Evolutionary conservation across 305 asterid genomes (phyloP).

Genomic region (Lippia alba): DNA sequence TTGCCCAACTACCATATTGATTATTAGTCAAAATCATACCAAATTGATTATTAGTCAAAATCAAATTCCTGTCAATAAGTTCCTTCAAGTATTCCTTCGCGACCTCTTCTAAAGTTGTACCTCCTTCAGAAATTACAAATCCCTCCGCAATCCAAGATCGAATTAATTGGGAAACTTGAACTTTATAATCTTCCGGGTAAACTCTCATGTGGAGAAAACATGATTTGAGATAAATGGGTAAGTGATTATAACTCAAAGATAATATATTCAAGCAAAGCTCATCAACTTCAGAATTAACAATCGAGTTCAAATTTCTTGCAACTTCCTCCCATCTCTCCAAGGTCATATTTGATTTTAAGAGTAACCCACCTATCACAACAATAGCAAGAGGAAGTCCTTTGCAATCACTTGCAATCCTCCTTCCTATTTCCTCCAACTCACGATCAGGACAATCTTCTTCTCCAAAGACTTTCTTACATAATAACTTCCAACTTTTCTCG

Average conservation of each 20-base stretch:
- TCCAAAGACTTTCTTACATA: conserved; percentile 18
- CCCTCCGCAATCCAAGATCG: neutral
- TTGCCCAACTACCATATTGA: too few relatives aligned
- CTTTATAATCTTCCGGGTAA: neutral
- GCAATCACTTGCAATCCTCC: neutral
- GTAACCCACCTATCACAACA: neutral
- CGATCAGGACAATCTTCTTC: conserved; percentile 9
- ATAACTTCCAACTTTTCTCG: conserved; percentile 20
- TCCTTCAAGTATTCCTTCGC: neutral
- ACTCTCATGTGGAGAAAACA: neutral
- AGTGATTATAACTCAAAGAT: conserved; percentile 2
- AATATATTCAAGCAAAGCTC: too few relatives aligned
- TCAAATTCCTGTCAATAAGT: neutral
- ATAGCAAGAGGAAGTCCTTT: neutral
- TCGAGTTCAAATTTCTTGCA: neutral
- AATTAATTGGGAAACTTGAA: neutral
- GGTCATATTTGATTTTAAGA: neutral
- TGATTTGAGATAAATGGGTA: neutral
- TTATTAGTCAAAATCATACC: too few relatives aligned
- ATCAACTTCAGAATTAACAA: neutral
- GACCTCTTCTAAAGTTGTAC: neutral
- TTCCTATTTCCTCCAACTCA: conserved; percentile 26
- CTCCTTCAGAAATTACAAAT: neutral
- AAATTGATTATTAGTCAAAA: neutral
- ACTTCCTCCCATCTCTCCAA: neutral